Conservation (phyloP, 73 alveolate species). For the Halteria grandinella region DNA sequence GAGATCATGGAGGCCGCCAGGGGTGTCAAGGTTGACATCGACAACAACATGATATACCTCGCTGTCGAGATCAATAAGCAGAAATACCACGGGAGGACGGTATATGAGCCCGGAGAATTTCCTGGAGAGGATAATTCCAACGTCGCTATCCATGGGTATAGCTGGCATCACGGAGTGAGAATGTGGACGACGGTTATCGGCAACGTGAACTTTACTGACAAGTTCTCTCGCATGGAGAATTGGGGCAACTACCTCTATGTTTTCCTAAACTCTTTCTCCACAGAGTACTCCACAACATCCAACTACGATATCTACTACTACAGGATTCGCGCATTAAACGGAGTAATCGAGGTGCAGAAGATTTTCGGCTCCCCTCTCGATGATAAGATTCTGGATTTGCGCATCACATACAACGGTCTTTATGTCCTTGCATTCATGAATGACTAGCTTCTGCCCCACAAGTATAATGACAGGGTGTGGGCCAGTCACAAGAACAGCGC, state of each 20-base stretch:
- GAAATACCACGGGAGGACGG: conserved; percentile 43
- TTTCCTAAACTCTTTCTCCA: conserved; percentile 44
- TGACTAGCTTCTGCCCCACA: conserved; percentile 55
- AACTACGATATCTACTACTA: conserved; percentile 45
- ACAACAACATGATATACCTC: conserved; percentile 24
- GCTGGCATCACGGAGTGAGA: conserved; percentile 38
- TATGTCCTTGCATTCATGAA: conserved; percentile 39
- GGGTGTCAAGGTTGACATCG: conserved; percentile 57
- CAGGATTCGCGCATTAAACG: conserved; percentile 44
- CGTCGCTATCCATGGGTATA: conserved; percentile 59
- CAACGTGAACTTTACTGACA: conserved; percentile 37
- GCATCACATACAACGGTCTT: conserved; percentile 18
- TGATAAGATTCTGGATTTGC: conserved; percentile 33
- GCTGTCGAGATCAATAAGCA: conserved; percentile 53
- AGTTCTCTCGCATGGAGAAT: conserved; percentile 45
- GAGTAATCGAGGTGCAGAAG: background rate
- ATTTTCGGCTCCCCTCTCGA: conserved; percentile 57
- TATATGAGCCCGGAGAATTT: conserved; percentile 36
- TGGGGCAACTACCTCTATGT: conserved; percentile 33
- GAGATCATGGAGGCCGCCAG: conserved; percentile 35
- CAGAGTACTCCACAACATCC: conserved; percentile 18
- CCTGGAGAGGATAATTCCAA: conserved; percentile 54
- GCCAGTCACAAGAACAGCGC: background rate
- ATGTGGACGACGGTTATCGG: conserved; percentile 62
- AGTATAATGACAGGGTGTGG: conserved; percentile 34